Conservation (phyloP, 163 green algal genomes). For the Prototheca stagnorum region DNA sequence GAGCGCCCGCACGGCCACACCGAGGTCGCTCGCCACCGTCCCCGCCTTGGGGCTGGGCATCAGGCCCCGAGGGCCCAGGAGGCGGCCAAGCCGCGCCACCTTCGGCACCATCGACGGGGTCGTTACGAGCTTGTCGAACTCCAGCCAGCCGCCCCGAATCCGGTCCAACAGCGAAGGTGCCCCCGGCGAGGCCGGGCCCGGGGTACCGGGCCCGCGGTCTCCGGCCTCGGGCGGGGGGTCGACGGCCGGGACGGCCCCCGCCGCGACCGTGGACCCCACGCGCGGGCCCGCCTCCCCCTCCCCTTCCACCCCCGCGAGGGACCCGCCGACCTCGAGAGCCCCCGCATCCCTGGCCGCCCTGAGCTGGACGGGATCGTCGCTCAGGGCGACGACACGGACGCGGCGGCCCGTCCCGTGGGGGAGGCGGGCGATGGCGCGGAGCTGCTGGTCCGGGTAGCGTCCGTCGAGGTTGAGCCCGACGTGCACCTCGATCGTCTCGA, state of each 20-base stretch:
- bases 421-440: constrained; percentile 85
- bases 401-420: constrained; percentile 82
- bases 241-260: too few relatives aligned
- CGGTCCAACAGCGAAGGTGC: constrained; percentile 87
- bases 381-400: too few relatives aligned
- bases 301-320: too few relatives aligned
- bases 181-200: constrained; percentile 82
- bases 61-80: constrained; percentile 65
- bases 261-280: too few relatives aligned
- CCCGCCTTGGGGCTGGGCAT: constrained; percentile 86
- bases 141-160: constrained; percentile 86
- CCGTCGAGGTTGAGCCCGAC: constrained; percentile 59
- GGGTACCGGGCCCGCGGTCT: constrained; percentile 71
- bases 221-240: too few relatives aligned
- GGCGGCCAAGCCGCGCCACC: constrained; percentile 86
- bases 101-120: constrained; percentile 99
- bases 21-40: constrained; percentile 68
- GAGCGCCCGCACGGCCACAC: constrained; percentile 27
- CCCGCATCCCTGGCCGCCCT: too few relatives aligned
- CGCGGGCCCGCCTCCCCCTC: too few relatives aligned
- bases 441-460: constrained; percentile 96
- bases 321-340: too few relatives aligned
- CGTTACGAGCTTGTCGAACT: constrained; percentile 98
- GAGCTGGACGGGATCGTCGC: too few relatives aligned
- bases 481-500: constrained; percentile 89